phyloP scores from a whole-genome alignment of 1,139 yeast species.

The Candida albicans region DNA sequence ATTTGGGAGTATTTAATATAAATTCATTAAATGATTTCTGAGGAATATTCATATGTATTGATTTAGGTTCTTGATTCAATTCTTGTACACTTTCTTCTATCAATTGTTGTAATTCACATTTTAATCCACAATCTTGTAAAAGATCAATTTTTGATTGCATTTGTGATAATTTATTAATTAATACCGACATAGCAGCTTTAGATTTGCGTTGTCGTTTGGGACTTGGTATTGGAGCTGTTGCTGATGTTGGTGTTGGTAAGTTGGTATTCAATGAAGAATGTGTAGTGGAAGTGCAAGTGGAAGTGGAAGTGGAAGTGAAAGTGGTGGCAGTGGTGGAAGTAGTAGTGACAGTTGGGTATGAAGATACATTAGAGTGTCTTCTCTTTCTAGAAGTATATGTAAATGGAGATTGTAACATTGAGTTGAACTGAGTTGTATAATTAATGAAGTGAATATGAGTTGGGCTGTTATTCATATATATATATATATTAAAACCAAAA shows the following conservation, averaged over 20 bases:
- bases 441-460: not conserved
- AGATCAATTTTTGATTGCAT: constrained; percentile 8
- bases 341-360: not conserved
- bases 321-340: constrained; percentile 3
- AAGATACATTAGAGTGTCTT: not conserved
- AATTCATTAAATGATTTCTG: constrained; percentile 11
- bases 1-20: constrained; percentile 7
- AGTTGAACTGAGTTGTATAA: not conserved
- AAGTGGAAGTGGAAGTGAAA: not conserved
- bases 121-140: constrained; percentile 7
- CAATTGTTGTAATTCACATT: constrained; percentile 9
- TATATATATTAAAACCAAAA: not conserved
- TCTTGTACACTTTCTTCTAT: constrained; percentile 9
- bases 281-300: not conserved
- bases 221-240: constrained; percentile 1
- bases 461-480: too few species aligned
- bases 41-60: constrained; percentile 4
- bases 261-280: not conserved
- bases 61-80: not conserved
- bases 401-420: constrained; percentile 13
- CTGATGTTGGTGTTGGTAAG: not conserved
- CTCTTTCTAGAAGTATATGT: constrained; percentile 4
- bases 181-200: not conserved
- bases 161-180: constrained; percentile 7
- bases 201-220: constrained; percentile 1